These are phyloP conservation scores for Usnea hakonensis DNA, from an alignment of 495 filamentous ascomycete species.

Conservation along the genomic window DNA sequence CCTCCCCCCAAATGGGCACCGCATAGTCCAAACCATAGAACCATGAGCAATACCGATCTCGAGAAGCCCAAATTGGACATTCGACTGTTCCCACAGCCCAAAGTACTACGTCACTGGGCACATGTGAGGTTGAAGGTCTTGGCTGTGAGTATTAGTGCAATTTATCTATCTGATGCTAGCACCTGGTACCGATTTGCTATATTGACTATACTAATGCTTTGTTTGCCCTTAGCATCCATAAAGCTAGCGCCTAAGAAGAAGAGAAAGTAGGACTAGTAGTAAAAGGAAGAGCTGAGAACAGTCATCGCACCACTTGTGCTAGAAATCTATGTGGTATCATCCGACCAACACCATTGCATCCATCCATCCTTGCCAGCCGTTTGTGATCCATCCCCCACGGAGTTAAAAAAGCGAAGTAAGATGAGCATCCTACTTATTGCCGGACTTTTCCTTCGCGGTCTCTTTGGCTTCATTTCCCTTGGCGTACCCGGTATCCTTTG, in stretches of 20 bases:
- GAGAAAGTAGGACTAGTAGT: background rate
- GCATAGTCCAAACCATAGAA: no score
- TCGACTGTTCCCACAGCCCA: no score
- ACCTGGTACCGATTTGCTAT: background rate
- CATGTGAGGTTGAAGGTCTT: background rate
- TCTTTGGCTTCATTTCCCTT: constrained; percentile 7
- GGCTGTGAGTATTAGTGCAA: background rate
- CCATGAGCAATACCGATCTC: no score
- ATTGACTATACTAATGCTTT: constrained; percentile 2
- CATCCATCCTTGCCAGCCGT: background rate
- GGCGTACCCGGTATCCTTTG: constrained; percentile 8
- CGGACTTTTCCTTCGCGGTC: constrained; percentile 15
- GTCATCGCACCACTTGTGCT: background rate
- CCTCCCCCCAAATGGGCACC: no score
- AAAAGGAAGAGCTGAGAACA: background rate
- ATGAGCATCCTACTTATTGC: background rate
- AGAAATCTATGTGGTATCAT: background rate
- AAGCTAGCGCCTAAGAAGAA: background rate
- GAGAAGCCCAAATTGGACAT: no score
- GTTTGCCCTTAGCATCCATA: constrained; percentile 4
- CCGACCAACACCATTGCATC: background rate
- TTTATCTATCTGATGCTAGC: background rate
- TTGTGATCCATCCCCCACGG: background rate
- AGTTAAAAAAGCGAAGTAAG: background rate
- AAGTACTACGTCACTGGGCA: background rate